phyloP scores from a whole-genome alignment of 1,284 basidiomycete genomes.

The Abortiporus biennis region DNA sequence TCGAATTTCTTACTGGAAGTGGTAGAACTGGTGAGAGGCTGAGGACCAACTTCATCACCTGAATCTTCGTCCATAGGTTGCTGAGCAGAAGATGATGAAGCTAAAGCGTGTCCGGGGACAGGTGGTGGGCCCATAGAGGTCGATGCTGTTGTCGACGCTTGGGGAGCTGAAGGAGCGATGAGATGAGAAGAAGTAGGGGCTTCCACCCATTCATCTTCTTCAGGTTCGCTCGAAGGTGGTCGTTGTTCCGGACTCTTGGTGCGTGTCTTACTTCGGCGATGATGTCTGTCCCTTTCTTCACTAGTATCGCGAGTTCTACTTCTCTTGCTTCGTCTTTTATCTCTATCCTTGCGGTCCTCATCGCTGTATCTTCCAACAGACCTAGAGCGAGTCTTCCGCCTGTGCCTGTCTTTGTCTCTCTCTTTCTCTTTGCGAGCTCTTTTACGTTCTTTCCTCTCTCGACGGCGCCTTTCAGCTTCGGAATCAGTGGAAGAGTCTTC shows the following conservation, averaged over 20 bases:
- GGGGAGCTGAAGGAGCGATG: slow-evolving; percentile 20
- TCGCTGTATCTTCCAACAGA: slow-evolving; percentile 29
- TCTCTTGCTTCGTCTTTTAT: slow-evolving; percentile 22
- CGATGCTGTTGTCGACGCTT: slow-evolving; percentile 15
- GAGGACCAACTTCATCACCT: slow-evolving; percentile 52
- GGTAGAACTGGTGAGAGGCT: slow-evolving; percentile 40
- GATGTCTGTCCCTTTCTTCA: slow-evolving; percentile 15
- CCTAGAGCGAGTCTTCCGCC: slow-evolving; percentile 24
- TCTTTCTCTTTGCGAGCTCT: slow-evolving; percentile 47
- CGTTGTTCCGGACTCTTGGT: slow-evolving; percentile 23
- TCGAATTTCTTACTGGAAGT: slow-evolving; percentile 47
- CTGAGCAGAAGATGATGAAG: background rate
- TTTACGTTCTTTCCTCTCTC: slow-evolving; percentile 56
- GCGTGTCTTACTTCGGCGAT: slow-evolving; percentile 18
- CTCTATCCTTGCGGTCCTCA: slow-evolving; percentile 30
- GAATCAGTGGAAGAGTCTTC: slow-evolving; percentile 39
- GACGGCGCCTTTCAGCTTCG: slow-evolving; percentile 55
- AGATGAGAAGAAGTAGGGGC: slow-evolving; percentile 37
- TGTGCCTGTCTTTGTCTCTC: slow-evolving; percentile 30
- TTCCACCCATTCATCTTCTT: slow-evolving; percentile 71
- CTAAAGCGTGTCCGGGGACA: slow-evolving; percentile 19
- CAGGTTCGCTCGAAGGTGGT: slow-evolving; percentile 22
- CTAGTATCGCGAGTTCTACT: slow-evolving; percentile 22
- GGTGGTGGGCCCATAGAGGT: slow-evolving; percentile 21
- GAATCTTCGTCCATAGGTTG: slow-evolving; percentile 29